Conservation (phyloP, 352 stramenopile genomes). For the Pythium diclinum region DNA sequence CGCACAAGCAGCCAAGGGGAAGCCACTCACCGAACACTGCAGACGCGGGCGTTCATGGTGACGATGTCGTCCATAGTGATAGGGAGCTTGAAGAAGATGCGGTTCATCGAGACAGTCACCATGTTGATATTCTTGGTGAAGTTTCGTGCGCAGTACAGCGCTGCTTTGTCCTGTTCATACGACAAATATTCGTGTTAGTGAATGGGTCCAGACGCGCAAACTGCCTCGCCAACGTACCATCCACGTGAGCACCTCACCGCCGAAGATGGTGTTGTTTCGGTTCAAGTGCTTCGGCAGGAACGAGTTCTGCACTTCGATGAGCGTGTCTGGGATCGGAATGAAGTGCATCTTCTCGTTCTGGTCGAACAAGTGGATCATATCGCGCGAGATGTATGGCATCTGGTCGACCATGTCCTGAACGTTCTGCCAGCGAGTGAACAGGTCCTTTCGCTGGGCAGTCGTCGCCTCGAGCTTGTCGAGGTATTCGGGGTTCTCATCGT, state of each 20-base stretch:
- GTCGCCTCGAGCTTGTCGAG: conserved; percentile 50
- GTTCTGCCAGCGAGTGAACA: conserved; percentile 51
- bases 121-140: conserved; percentile 73
- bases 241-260: conserved; percentile 62
- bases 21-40: conserved; percentile 44
- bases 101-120: conserved; percentile 64
- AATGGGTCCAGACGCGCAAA: not conserved
- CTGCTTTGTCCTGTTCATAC: conserved; percentile 47
- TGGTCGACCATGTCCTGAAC: conserved; percentile 67
- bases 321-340: conserved; percentile 53
- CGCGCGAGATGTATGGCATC: conserved; percentile 49
- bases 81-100: conserved; percentile 69
- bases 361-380: conserved; percentile 56
- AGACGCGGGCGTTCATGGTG: conserved; percentile 60
- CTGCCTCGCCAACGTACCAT: conserved; percentile 32
- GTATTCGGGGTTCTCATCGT: conserved; percentile 41
- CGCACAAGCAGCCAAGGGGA: not conserved
- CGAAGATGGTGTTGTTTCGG: conserved; percentile 75
- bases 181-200: not conserved
- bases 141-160: conserved; percentile 58
- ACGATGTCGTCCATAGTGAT: conserved; percentile 68
- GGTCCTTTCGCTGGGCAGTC: conserved; percentile 61
- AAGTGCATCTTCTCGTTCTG: conserved; percentile 42
- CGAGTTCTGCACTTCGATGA: conserved; percentile 73
- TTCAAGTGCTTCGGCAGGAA: conserved; percentile 74